phyloP scores from a whole-genome alignment of 2,329 filamentous ascomycete species.

The Lecanoromycetidae sp. region DNA sequence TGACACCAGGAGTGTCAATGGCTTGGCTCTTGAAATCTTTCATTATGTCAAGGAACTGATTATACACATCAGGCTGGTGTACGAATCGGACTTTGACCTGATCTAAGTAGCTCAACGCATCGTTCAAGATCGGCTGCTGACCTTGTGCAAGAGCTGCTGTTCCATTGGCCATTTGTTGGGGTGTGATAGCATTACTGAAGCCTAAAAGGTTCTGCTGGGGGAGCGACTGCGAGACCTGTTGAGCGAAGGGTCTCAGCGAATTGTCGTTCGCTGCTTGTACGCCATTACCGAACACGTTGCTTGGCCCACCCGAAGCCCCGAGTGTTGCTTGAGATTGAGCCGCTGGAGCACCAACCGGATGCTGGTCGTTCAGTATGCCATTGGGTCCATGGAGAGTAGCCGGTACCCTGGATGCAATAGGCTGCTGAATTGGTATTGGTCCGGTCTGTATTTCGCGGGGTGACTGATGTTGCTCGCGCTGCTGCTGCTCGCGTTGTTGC shows the following conservation, averaged over 20 bases:
- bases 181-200: constrained; percentile 31
- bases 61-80: constrained; percentile 81
- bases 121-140: constrained; percentile 70
- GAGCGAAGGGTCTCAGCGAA: constrained; percentile 44
- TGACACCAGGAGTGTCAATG: constrained; percentile 95
- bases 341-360: constrained; percentile 46
- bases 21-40: constrained; percentile 90
- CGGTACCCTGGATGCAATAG: constrained; percentile 68
- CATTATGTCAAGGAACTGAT: constrained; percentile 83
- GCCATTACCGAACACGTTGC: constrained; percentile 58
- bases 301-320: constrained; percentile 47
- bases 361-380: constrained; percentile 56
- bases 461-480: constrained; percentile 54
- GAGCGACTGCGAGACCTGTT: constrained; percentile 42
- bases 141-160: constrained; percentile 56
- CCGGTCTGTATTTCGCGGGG: constrained; percentile 79
- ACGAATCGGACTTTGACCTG: constrained; percentile 88
- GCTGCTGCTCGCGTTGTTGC: constrained; percentile 51
- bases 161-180: constrained; percentile 34
- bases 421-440: constrained; percentile 86
- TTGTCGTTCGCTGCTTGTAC: constrained; percentile 46
- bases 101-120: constrained; percentile 75
- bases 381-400: constrained; percentile 86
- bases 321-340: constrained; percentile 43
- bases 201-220: constrained; percentile 42